Percentiles rank a stretch among this genome's conserved stretches.
These are phyloP conservation scores for Ajuga chamaepitys DNA, from an alignment of 257 asterid species.

Conservation along the genomic window DNA sequence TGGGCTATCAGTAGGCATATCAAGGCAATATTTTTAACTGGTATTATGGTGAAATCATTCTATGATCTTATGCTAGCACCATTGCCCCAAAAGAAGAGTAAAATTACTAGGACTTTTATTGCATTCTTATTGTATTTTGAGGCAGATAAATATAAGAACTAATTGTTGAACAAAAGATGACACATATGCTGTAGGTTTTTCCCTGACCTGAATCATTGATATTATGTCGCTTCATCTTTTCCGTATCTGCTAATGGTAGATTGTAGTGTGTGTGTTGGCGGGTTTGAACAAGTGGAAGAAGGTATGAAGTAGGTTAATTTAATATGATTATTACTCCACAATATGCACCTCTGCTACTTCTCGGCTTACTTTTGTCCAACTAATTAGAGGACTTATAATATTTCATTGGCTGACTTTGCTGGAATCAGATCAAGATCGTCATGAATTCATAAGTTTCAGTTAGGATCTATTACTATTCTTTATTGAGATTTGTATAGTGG, in stretches of 20 bases:
- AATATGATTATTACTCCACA: background rate
- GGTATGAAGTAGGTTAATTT: background rate
- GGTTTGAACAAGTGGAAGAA: background rate
- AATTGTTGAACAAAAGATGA: background rate
- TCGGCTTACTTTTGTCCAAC: background rate
- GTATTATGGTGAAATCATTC: background rate
- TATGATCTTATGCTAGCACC: background rate
- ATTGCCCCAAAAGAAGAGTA: background rate
- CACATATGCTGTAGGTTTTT: background rate
- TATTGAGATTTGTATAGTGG: background rate
- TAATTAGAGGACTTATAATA: background rate
- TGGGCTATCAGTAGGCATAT: background rate
- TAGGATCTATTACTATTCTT: background rate
- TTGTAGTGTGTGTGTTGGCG: too few species aligned
- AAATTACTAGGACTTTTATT: background rate
- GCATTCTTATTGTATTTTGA: background rate
- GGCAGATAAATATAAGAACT: background rate
- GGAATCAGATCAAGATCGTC: background rate
- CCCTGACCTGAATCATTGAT: background rate
- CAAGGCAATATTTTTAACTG: background rate
- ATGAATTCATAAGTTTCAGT: background rate
- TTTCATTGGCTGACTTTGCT: background rate
- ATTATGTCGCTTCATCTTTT: background rate
- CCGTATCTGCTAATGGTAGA: background rate
- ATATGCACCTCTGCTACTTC: background rate